Base-by-base conservation (phyloP, 2,329 filamentous ascomycete species). In the Sclerotinia spermophila region DNA sequence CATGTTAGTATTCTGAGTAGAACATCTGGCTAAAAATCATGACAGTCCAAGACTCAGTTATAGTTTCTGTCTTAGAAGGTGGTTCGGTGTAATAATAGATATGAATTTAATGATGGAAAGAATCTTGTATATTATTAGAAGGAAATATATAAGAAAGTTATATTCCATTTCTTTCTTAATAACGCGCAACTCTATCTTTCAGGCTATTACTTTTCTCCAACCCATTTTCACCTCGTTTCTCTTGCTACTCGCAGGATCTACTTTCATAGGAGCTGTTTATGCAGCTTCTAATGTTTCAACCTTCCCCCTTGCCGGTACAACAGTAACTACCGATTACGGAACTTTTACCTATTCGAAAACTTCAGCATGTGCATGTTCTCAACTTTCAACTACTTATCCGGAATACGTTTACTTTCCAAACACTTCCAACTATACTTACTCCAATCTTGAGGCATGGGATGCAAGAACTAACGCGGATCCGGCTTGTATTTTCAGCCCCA, bases 401-500 rank as follows among this genome's bases (percentile, higher is more conserved):
- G 27, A 68, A 21, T 5, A 33, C 15, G 38, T 68, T n/a, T 48
- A 45, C 53, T 60, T 45, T 42, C 53, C 55, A 45, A 68, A 60
- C 27, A 33, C 53, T 15, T 24, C 38, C 10, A 59, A 68, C 21
- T 60, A 68, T 15, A 60, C 66, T n/a, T 19, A 42, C 27, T 42
- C 33, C 15, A 68, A 68, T 3, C 44, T 68, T 15, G 53, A 45
- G 53, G 51, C 66, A 59, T 68, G 66, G 53, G 66, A 68, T 30
- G 21, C 15, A 27, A 68, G 66, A 68, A 44, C 53, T 7, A 59
- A 68, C 48, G 19, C 44, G 17, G 40, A 59, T n/a, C 67, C 66
- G 5, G 55, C 56, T 62, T 69, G 67, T 42, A 64, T 69, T n/a
- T 61, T 69, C 17, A 61, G n/a, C 27, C 67, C 56, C 42, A 11